phyloP scores from a whole-genome alignment of 139 green algal genomes.

The Marvania coccoides region DNA sequence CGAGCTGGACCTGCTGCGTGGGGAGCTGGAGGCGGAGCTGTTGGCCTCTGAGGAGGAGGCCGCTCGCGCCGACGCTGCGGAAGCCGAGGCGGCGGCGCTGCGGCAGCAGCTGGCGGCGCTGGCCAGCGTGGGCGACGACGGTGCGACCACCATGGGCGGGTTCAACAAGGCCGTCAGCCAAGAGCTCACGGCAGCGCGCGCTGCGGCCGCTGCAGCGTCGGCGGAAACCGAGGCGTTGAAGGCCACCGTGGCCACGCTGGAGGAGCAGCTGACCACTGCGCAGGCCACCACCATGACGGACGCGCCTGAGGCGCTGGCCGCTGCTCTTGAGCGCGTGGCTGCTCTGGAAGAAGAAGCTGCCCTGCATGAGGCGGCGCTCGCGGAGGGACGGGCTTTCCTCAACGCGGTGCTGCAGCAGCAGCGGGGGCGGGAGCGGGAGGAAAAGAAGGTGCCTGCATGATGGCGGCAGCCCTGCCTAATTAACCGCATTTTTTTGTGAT shows the following conservation, averaged over 20 bases:
- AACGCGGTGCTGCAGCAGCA: too few relatives aligned
- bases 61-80: constrained; percentile 2
- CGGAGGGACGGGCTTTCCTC: background rate
- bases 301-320: background rate
- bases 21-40: constrained; percentile 17
- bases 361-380: background rate
- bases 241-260: background rate
- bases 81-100: background rate
- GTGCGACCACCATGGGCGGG: background rate
- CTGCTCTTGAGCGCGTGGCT: background rate
- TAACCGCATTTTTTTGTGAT: too few relatives aligned
- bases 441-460: too few relatives aligned
- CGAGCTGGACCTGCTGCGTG: constrained; percentile 23
- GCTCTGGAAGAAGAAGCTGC: background rate
- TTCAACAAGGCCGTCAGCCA: background rate
- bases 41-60: background rate
- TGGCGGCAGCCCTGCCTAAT: too few relatives aligned
- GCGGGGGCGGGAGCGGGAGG: too few relatives aligned
- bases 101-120: background rate
- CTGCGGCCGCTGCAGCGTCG: background rate
- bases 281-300: background rate
- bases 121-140: background rate
- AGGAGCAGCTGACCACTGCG: background rate
- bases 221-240: background rate
- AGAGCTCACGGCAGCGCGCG: background rate